Base-by-base conservation (phyloP, 148 eudicot species). In the Selenicereus undatus region DNA sequence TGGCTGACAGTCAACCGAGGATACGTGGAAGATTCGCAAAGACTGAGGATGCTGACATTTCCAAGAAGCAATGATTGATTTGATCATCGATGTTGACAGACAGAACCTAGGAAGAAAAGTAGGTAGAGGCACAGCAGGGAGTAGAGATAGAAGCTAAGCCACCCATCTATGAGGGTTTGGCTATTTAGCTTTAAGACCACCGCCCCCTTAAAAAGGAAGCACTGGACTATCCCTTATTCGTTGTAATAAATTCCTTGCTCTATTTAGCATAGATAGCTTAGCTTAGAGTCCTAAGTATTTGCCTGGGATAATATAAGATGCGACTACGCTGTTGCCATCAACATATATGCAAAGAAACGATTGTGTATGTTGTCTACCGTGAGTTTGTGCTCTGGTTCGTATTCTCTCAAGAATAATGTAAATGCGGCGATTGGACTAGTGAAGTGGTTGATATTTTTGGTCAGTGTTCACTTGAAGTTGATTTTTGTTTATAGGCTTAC, bases 1-100 rank as follows among this genome's bases (percentile, higher is more conserved):
- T 95, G 65, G 98, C 98, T 16, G 98, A 95, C 82, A 95, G 91
- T 85, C 97, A 93, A 83, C 98, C 98, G 21, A 91, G 98, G 88
- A 85, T 95, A 58, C 94, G 97, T 3, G 98, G 97, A 84, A 87
- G 98, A 86, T 95, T 95, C 86, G 98, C 98, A 0, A 93, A 86
- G 88, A 93, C 92, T 0, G 94, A 90, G 71, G 93, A 89, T 64
- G 52, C 88, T 7, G 93, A 80, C 71, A 27, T 11, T 75, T 80
- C 77, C 74, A 94, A 82, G 92, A 93, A 91, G 90, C 82, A 79
- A 50, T 84, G 60, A 82, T 62, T 75, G 42, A 76, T 26, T 43
- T 56, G 30, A 69, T 62, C 71, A 60, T 24, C 18, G 48, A 48
- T 62, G 45, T 48, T 8, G 20, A 73, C 72, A 29, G 52, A 75